Evolutionary conservation across 2,329 filamentous ascomycete genomes (phyloP), one percentile per base, ranked within the genome.

Genomic region (Diaporthe humulicola): DNA sequence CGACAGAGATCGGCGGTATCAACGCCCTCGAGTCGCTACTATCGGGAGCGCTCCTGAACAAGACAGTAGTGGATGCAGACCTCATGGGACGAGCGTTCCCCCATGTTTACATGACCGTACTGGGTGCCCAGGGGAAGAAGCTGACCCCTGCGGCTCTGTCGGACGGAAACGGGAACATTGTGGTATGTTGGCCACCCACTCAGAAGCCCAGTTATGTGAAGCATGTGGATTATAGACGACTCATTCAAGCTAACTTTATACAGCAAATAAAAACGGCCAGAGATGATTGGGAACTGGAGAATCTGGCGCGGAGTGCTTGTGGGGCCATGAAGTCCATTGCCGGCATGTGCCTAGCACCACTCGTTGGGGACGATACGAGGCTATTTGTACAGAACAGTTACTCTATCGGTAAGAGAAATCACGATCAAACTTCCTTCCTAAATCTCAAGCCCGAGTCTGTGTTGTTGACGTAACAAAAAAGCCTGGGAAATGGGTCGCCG

Each of bases 281-380:
- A 15, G 64, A 69, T 3, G 64, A 69, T 36, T 69, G 64, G 64
- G 33, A 69, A 6, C 15, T 69, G 5, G 64, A 69, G 33, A n/a
- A 25, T 12, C 22, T 54, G 48, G 64, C 64, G 2, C 64, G 64
- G 14, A 15, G 33, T 25, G 48, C 64, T 40, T 69, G 64, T 15
- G 64, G 64, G 5, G 48, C 45, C 8, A 69, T 69, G 64, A 69
- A 69, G 33, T 69, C 64, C 33, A 69, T 69, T 14, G 64, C 64
- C 2, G 64, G 64, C 3, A 69, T 69, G 64, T 69, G 64, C 33
- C 1, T 69, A 6, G 8, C 64, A 9, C 64, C 64, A 40, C 3
- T 54, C 15, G 5, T 22, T 1, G 64, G 64, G 9, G 0, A 40
- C 3, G 64, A 69, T 8, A 69, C 33, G 33, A 69, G 40, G n/a